Evolutionary conservation across 1,139 yeast genomes (phyloP).

Genomic region (Torulaspora pretoriensis): DNA sequence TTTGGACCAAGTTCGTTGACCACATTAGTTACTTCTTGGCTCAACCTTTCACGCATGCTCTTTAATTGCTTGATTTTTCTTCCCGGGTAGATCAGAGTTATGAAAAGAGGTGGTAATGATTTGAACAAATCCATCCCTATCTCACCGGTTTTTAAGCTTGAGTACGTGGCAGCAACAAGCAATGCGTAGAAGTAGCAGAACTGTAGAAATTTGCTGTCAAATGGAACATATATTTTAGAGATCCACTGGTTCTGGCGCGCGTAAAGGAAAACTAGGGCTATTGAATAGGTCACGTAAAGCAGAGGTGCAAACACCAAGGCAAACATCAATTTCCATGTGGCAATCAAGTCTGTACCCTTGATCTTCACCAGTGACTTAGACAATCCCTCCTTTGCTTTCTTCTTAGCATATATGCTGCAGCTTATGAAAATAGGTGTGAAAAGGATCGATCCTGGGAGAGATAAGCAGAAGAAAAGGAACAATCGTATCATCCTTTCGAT

Average conservation of each 20-base stretch:
- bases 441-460: constrained; percentile 63
- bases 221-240: constrained; percentile 42
- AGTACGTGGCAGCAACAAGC: constrained; percentile 68
- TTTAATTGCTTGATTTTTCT: constrained; percentile 44
- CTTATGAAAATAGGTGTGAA: constrained; percentile 65
- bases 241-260: constrained; percentile 32
- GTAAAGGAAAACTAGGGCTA: constrained; percentile 48
- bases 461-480: constrained; percentile 39
- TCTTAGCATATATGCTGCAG: constrained; percentile 50
- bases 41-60: constrained; percentile 45
- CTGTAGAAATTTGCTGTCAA: constrained; percentile 36
- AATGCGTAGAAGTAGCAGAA: constrained; percentile 40
- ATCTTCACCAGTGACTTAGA: constrained; percentile 65
- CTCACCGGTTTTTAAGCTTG: constrained; percentile 88
- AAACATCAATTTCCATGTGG: constrained; percentile 72
- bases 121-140: constrained; percentile 86
- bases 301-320: constrained; percentile 67
- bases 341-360: constrained; percentile 67
- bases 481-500: constrained; percentile 34
- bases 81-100: constrained; percentile 58
- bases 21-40: constrained; percentile 51
- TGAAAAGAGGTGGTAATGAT: constrained; percentile 74
- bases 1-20: constrained; percentile 63
- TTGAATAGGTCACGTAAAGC: constrained; percentile 60
- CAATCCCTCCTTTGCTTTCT: constrained; percentile 58